Percentiles rank a stretch among this genome's conserved stretches.
Evolutionary conservation across 805 yeast species (phyloP).

Genomic region (Ogataea sp.): DNA sequence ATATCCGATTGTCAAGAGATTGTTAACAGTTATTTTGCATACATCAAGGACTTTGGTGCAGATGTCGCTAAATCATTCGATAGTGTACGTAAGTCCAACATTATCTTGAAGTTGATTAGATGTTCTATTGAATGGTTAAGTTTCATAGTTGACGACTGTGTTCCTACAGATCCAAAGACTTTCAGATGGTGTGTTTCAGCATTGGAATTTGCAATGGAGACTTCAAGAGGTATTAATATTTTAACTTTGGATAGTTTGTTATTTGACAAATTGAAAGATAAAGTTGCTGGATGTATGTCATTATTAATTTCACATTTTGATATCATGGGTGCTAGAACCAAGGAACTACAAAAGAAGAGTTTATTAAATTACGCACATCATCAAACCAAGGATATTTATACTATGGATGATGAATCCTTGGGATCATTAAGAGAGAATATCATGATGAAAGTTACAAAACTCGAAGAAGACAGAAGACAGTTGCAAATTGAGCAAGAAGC

Average conservation of each 20-base stretch:
- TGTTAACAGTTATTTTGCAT: conserved; percentile 64
- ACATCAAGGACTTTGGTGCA: conserved; percentile 75
- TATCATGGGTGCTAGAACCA: conserved; percentile 95
- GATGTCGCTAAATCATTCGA: conserved; percentile 61
- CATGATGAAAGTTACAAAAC: conserved; percentile 50
- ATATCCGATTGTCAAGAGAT: conserved; percentile 66
- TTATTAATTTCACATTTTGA: conserved; percentile 91
- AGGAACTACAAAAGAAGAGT: conserved; percentile 51
- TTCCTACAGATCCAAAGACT: conserved; percentile 83
- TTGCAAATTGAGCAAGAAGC: conserved; percentile 36
- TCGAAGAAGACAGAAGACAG: conserved; percentile 50
- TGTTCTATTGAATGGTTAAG: conserved; percentile 86
- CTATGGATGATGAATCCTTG: conserved; percentile 44
- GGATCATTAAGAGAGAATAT: conserved; percentile 59
- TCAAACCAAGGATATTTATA: conserved; percentile 38
- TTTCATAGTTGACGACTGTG: conserved; percentile 89
- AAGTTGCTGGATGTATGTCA: conserved; percentile 93
- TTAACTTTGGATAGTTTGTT: conserved; percentile 71
- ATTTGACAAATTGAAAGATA: conserved; percentile 60
- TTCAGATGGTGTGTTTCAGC: conserved; percentile 97
- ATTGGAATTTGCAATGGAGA: conserved; percentile 90
- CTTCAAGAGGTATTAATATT: conserved; percentile 86
- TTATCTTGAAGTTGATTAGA: conserved; percentile 65
- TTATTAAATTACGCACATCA: conserved; percentile 39
- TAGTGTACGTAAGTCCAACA: conserved; percentile 53